Conservation (phyloP, 2,329 filamentous ascomycete species). For the Penicillium polonicum region DNA sequence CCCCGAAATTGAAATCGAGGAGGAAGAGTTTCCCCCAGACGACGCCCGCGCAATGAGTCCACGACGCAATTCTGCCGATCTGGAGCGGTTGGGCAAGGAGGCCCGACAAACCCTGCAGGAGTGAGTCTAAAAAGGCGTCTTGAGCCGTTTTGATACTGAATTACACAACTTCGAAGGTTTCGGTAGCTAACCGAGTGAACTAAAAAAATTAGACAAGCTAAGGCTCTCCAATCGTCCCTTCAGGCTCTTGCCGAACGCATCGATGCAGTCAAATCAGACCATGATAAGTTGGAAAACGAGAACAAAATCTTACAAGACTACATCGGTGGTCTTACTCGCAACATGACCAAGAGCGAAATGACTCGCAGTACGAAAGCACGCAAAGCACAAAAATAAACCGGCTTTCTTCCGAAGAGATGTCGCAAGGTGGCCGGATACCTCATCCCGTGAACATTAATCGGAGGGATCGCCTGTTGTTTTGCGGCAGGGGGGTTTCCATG, state of each 20-base stretch:
- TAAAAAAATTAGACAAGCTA: slow-evolving; percentile 67
- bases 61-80: slow-evolving; percentile 81
- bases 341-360: slow-evolving; percentile 58
- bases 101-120: slow-evolving; percentile 66
- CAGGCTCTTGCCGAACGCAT: slow-evolving; percentile 89
- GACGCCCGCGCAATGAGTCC: slow-evolving; percentile 96
- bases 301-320: slow-evolving; percentile 98
- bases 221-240: slow-evolving; percentile 82
- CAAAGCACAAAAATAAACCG: slow-evolving; percentile 41
- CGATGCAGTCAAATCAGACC: slow-evolving; percentile 88
- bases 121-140: slow-evolving; percentile 43
- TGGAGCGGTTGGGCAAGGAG: slow-evolving; percentile 81
- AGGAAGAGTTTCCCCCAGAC: slow-evolving; percentile 76
- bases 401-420: slow-evolving; percentile 5
- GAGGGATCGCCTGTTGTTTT: slow-evolving; percentile 5
- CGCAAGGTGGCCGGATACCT: slow-evolving; percentile 14
- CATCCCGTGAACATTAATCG: slow-evolving; percentile 16
- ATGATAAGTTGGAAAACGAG: slow-evolving; percentile 93
- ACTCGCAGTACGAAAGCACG: slow-evolving; percentile 54
- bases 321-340: slow-evolving; percentile 91
- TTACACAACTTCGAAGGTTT: background rate
- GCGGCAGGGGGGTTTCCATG: slow-evolving; percentile 2
- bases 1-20: slow-evolving; percentile 68
- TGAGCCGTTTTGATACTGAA: background rate
- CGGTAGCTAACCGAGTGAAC: background rate